Evolutionary conservation across 306 rosid species (phyloP), one percentile per base, ranked within the genome.

Genomic region (Lupinus albus): DNA sequence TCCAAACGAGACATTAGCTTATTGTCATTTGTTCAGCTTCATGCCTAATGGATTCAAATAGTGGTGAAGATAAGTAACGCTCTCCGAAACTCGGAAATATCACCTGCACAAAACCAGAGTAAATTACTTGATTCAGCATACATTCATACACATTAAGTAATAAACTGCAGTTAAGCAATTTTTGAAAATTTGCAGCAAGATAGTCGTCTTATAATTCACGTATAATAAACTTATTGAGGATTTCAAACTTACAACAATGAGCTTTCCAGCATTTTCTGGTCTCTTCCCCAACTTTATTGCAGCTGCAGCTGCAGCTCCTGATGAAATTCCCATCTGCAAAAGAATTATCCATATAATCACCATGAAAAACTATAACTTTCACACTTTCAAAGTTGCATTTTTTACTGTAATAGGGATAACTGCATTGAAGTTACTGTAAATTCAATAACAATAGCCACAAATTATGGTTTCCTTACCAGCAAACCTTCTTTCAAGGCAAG

Each of bases 231-330:
- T 35, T 21, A 3, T 38, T 35, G 38, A 65, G 32, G 44, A 45
- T 44, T 36, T 30, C 5, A 33, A 64, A 76, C 95, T 79, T 71
- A 81, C 92, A 65, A 78, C 88, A 63, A 87, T 85, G 55, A 91
- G 96, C 68, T 86, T 91, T 64, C 94, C 96, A 10, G 83, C 84
- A 75, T 83, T 80, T 79, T 88, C 96, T 8, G 80, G 85, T 79
- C 79, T 84, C 80, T 79, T 86, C 16, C 84, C 97, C 70, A 91
- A 12, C 76, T 77, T 82, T 4, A 91, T 63, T 36, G 88, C 91
- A 20, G 89, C 96, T 0, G 87, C 89, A 1, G 93, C 78, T 0
- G 93, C 91, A n/a, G 94, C 96, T 64, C 97, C 91, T 4, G 97
- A 91, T 49, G 97, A 91, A 67, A 91, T 79, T 44, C 96, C 94